phyloP scores from a whole-genome alignment of 352 stramenopile species.

The Lagenidium sp. region DNA sequence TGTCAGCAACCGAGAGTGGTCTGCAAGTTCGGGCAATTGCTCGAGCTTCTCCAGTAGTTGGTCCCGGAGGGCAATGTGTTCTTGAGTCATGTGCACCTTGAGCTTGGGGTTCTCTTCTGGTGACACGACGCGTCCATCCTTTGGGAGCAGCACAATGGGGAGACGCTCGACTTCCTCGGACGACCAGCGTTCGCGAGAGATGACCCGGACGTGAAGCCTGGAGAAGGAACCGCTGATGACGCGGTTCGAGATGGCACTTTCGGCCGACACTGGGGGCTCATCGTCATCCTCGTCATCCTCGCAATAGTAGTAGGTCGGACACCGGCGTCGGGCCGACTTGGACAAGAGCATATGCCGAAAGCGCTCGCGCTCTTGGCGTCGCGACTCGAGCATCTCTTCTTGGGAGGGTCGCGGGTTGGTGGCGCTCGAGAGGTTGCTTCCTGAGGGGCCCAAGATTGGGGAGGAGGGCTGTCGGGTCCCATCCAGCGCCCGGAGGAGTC shows the following conservation, averaged over 20 bases:
- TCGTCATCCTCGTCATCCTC: slow-evolving; percentile 68
- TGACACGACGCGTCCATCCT: slow-evolving; percentile 49
- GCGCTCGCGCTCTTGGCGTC: slow-evolving; percentile 53
- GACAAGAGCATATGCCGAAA: slow-evolving; percentile 58
- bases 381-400: slow-evolving; percentile 68
- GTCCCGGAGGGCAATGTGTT: slow-evolving; percentile 55
- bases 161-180: slow-evolving; percentile 59
- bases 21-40: slow-evolving; percentile 27
- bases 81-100: slow-evolving; percentile 51
- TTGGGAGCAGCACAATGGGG: slow-evolving; percentile 62
- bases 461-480: neutral
- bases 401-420: slow-evolving; percentile 26
- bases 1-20: slow-evolving; percentile 43
- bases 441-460: neutral
- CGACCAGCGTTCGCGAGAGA: slow-evolving; percentile 60
- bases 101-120: slow-evolving; percentile 75
- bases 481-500: slow-evolving; percentile 60
- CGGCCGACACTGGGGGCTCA: slow-evolving; percentile 51
- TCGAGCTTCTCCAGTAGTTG: slow-evolving; percentile 29
- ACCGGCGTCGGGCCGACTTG: slow-evolving; percentile 27
- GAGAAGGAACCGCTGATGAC: slow-evolving; percentile 81
- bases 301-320: slow-evolving; percentile 29
- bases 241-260: slow-evolving; percentile 72
- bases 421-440: neutral
- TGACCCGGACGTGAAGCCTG: slow-evolving; percentile 60